Base-by-base conservation (phyloP, 2,329 filamentous ascomycete genomes). In the Exophiala spinifera region DNA sequence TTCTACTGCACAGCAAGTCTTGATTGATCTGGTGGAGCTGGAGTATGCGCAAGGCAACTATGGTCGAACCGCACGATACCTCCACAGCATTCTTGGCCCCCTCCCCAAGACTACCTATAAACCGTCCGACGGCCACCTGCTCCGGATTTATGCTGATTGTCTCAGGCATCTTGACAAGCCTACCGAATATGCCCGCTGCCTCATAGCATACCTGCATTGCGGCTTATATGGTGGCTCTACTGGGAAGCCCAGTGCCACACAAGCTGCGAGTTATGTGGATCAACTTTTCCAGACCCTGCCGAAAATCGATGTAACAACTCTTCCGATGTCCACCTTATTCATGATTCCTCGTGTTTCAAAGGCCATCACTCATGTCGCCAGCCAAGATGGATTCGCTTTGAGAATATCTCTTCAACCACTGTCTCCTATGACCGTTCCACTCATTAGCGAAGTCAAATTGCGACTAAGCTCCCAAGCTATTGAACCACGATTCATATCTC, bases 101-200 rank as follows among this genome's bases (percentile, higher is more conserved):
- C 96, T 94, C 63, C 87, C 86, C 0, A 83, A 86, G 53, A 84
- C 81, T 53, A 82, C 85, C 43, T 97, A 94, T 91, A 84, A 81
- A 49, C 75, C 86, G 1, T 77, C 96, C 11, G 91, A 97, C 66
- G 76, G 90, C 3, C 87, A 87, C 0, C 88, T 96, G 80, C 79
- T 97, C 4, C 82, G 89, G 60, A 87, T 96, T 79, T 94, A 96
- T 67, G 83, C 88, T 0, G 81, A 82, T 46, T 97, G 91, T 68
- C 78, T 99, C 23, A 86, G 88, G 61, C 81, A 89, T 63, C 79
- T 96, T 23, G 78, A 87, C 46, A 83, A 84, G 13, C 84, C 84
- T 56, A 87, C 92, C 49, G 89, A 95, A 58, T 95, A 91, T 64
- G 84, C 91, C 14, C 82, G 83, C 20, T 85, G 88, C 7, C 79